These are phyloP conservation scores for Solanum chaucha DNA, from an alignment of 257 asterid genomes.

Conservation along the genomic window DNA sequence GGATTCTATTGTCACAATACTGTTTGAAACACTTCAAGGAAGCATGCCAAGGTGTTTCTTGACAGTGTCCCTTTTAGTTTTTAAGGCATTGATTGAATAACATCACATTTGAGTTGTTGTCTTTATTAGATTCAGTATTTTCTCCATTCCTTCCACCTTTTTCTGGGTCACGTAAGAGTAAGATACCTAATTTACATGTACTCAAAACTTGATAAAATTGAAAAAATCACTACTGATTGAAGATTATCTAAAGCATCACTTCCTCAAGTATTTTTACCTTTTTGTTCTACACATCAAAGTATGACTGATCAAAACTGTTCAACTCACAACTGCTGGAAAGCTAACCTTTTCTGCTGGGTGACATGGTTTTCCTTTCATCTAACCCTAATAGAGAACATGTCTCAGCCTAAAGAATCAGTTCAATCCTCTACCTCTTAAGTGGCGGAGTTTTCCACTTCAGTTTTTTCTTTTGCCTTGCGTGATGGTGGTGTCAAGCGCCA, in stretches of 20 bases:
- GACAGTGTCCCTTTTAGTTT: background rate
- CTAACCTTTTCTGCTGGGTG: background rate
- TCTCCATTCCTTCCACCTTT: background rate
- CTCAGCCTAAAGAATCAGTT: background rate
- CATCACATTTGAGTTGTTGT: background rate
- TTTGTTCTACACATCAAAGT: background rate
- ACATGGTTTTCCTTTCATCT: background rate
- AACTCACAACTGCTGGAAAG: background rate
- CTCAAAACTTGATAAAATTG: background rate
- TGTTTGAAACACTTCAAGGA: background rate
- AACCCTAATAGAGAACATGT: background rate
- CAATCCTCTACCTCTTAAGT: background rate
- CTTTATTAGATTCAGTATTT: background rate
- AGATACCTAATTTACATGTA: background rate
- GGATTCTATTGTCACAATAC: background rate
- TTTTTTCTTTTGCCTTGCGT: background rate
- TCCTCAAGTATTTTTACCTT: background rate
- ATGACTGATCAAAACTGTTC: background rate
- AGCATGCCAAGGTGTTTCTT: background rate
- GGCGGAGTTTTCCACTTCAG: background rate
- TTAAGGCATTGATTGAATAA: background rate
- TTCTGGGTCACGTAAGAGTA: background rate
- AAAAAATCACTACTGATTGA: background rate
- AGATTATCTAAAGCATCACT: background rate
- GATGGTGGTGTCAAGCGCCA: background rate